Evolutionary conservation across 495 filamentous ascomycete species (phyloP), one percentile per base, ranked within the genome.

Genomic region (Penicillium egyptiacum): DNA sequence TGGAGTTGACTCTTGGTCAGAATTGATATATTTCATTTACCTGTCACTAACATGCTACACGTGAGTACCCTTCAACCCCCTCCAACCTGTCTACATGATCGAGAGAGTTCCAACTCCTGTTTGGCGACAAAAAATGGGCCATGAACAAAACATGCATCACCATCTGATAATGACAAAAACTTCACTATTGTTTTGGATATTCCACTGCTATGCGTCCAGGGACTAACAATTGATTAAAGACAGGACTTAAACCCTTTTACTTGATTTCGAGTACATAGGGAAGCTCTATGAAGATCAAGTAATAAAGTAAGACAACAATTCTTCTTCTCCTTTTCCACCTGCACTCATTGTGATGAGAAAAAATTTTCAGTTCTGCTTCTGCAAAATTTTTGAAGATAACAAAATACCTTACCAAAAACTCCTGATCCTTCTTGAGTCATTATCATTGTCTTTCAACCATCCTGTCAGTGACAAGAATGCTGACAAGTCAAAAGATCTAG

Each of bases 101-200:
- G 87, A 89, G 81, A 82, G 53, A 65, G 70, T 75, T 79, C 70
- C 75, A 81, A 73, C 78, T 74, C 77, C 77, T 79, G 81, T 82
- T 84, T 71, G 85, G 92, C 83, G 87, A 96, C 82, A 74, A 78
- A 71, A 63, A 83, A 85, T 92, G 93, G 92, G 88, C 91, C 89
- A 78, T 79, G 77, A 87, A 94, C 88, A 87, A 46, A 52, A 95
- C 92, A 98, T 98, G 93, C 93, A 98, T 86, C 88, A 98, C 93
- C 93, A 96, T 96, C 93, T 98, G 93, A 98, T 67, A 40, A 56
- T 66, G 62, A 59, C 55, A 47, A 61, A 53, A 58, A 58, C 51
- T 64, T 65, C 56, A 70, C 59, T 53, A 58, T 35, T 63, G 14
- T 51, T 55, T 47, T 50, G 17, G 40, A 30, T 47, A 53, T 55